Evolutionary conservation across 2,329 filamentous ascomycete genomes (phyloP).

Genomic region (Torrubiella hemipterigena): DNA sequence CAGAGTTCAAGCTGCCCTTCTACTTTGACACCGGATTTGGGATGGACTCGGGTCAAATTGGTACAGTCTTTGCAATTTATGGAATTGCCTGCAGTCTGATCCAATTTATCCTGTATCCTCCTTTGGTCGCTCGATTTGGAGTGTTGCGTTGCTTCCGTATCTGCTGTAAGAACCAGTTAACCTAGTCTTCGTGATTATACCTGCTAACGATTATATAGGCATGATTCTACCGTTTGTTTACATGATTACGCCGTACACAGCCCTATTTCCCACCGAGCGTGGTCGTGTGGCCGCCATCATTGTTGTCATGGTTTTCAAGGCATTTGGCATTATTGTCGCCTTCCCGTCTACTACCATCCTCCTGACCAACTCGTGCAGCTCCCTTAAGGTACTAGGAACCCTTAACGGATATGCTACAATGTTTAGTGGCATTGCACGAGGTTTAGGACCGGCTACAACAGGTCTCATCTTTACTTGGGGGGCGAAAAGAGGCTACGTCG

Average conservation of each 20-base stretch:
- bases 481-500: conserved; percentile 61
- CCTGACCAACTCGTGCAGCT: conserved; percentile 74
- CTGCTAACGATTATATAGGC: conserved; percentile 21
- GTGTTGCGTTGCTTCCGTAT: conserved; percentile 60
- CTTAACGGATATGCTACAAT: conserved; percentile 85
- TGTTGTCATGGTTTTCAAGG: conserved; percentile 59
- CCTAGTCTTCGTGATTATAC: not conserved
- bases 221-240: conserved; percentile 64
- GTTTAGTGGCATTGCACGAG: conserved; percentile 68
- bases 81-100: conserved; percentile 67
- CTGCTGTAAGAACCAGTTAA: conserved; percentile 30
- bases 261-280: conserved; percentile 39
- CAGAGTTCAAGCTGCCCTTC: conserved; percentile 57
- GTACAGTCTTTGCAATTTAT: conserved; percentile 74
- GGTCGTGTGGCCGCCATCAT: conserved; percentile 52
- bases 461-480: conserved; percentile 68
- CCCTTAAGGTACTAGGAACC: conserved; percentile 65
- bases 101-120: conserved; percentile 79
- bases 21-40: conserved; percentile 79
- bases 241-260: conserved; percentile 69
- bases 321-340: conserved; percentile 65
- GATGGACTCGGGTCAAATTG: conserved; percentile 59
- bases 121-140: conserved; percentile 59
- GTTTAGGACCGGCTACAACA: conserved; percentile 61
- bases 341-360: conserved; percentile 87